A percentile compares a stretch with the other conserved stretches of the same genome.
Conservation (phyloP, 805 yeast species). For the Metschnikowia proteae region DNA sequence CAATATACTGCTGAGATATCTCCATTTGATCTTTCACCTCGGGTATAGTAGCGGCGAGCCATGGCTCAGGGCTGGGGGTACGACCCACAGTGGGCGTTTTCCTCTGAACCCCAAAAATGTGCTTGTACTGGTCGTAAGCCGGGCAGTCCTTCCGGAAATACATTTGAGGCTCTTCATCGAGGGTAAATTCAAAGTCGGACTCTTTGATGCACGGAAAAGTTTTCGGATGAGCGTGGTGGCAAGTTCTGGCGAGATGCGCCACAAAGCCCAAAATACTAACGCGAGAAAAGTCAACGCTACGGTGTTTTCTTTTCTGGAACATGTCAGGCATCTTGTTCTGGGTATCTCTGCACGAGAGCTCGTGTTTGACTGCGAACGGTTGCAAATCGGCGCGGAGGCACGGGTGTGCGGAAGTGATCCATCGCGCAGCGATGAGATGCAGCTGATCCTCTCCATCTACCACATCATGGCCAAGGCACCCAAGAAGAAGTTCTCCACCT, state of each 20-base stretch:
- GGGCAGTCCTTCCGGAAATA: constrained; percentile 7
- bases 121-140: constrained; percentile 10
- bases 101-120: constrained; percentile 4
- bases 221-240: constrained; percentile 5
- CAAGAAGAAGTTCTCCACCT: constrained; percentile 55
- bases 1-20: neutral
- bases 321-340: neutral
- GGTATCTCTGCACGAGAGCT: neutral
- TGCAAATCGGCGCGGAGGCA: constrained; percentile 1
- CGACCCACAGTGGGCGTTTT: neutral
- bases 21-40: neutral
- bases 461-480: constrained; percentile 58
- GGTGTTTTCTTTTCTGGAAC: neutral
- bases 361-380: constrained; percentile 5
- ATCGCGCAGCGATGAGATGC: constrained; percentile 10
- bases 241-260: constrained; percentile 2
- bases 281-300: neutral
- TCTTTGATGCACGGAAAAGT: constrained; percentile 11
- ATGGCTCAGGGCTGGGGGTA: neutral
- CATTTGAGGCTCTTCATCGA: constrained; percentile 5
- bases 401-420: constrained; percentile 6
- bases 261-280: constrained; percentile 3
- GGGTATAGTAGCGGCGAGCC: neutral
- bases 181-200: constrained; percentile 12
- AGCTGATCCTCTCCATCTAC: neutral